Evolutionary conservation across 768 basidiomycete genomes (phyloP).

Genomic region (Pholiota conissans): DNA sequence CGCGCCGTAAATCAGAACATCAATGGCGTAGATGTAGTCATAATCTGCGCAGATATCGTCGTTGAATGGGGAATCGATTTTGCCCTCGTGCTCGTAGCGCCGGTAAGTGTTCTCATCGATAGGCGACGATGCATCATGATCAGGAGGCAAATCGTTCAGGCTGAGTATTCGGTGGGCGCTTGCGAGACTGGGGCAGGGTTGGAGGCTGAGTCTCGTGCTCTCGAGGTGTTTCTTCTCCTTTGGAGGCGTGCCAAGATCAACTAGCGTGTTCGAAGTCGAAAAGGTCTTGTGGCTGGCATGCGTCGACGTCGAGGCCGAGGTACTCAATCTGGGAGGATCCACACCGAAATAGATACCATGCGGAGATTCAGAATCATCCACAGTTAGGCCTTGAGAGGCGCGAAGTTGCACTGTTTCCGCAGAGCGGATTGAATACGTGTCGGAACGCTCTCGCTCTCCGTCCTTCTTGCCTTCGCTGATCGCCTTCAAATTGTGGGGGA

Average conservation of each 20-base stretch:
- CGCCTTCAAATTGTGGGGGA: neutral
- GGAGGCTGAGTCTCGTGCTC: neutral
- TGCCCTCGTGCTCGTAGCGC: neutral
- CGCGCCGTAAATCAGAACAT: slow-evolving; percentile 3
- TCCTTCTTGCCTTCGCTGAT: neutral
- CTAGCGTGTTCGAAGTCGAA: neutral
- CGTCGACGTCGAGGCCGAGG: neutral
- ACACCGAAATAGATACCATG: neutral
- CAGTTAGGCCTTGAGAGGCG: neutral
- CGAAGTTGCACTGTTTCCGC: neutral
- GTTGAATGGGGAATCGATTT: neutral
- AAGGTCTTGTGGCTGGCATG: neutral
- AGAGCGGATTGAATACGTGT: neutral
- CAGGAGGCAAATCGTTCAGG: neutral
- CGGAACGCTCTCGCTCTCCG: neutral
- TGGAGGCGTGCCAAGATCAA: neutral
- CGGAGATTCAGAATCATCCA: neutral
- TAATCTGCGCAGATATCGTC: slow-evolving; percentile 5
- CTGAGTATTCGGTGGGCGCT: neutral
- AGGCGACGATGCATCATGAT: slow-evolving; percentile 1
- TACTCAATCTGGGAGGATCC: neutral
- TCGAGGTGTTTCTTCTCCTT: neutral
- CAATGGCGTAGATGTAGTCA: slow-evolving; percentile 5
- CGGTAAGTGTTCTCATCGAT: neutral
- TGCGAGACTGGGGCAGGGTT: slow-evolving; percentile 4